Evolutionary conservation across 2,329 filamentous ascomycete species (phyloP).

Genomic region (Dactylellina haptotyla): DNA sequence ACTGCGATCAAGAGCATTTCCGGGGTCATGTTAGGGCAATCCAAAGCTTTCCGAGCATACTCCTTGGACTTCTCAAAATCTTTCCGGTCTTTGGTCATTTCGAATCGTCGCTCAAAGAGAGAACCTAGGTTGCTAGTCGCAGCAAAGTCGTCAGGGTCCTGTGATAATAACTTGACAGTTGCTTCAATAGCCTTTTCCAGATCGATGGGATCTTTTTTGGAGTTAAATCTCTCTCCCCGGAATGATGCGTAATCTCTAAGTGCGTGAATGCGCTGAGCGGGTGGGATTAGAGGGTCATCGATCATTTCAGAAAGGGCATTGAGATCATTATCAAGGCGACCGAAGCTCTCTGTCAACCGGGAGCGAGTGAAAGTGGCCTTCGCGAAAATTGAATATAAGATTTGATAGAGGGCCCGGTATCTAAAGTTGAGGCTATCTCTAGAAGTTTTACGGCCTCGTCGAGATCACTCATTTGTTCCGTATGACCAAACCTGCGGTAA

Average conservation of each 20-base stretch:
- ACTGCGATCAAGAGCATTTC: background rate
- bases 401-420: background rate
- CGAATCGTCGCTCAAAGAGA: background rate
- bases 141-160: background rate
- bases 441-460: background rate
- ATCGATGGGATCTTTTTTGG: background rate
- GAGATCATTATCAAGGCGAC: background rate
- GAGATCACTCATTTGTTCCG: slow-evolving; percentile 5
- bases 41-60: background rate
- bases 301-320: background rate
- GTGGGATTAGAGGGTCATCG: background rate
- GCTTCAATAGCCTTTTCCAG: background rate
- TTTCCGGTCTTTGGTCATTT: background rate
- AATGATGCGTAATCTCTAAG: background rate
- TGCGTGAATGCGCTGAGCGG: background rate
- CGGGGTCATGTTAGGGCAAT: background rate
- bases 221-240: background rate
- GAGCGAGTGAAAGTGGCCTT: background rate
- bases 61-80: background rate
- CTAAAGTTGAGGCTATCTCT: background rate
- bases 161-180: background rate
- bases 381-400: background rate
- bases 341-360: background rate
- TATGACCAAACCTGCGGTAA: background rate
- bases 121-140: background rate